phyloP scores from a whole-genome alignment of 116 monocot genomes.

The Cymodocea nodosa region DNA sequence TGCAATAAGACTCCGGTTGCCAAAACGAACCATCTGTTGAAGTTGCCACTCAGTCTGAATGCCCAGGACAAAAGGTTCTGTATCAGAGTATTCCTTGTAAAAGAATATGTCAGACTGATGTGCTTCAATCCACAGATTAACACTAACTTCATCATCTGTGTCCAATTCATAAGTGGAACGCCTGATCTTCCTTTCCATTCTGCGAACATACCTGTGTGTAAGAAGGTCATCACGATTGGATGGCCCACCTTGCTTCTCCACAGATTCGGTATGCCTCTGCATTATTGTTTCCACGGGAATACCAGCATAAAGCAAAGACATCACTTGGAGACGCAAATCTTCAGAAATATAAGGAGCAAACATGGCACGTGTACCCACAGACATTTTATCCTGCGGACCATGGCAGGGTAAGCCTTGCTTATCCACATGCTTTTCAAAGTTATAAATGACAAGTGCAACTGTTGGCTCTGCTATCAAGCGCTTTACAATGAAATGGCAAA shows the following conservation, averaged over 20 bases:
- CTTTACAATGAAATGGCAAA: slow-evolving; percentile 97
- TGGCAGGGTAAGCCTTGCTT: slow-evolving; percentile 89
- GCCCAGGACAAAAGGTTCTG: slow-evolving; percentile 81
- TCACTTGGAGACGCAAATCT: slow-evolving; percentile 73
- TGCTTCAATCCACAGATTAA: slow-evolving; percentile 61
- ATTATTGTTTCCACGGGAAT: slow-evolving; percentile 97
- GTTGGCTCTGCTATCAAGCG: slow-evolving; percentile 86
- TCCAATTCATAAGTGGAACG: slow-evolving; percentile 79
- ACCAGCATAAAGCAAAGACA: slow-evolving; percentile 77
- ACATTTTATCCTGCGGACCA: slow-evolving; percentile 69
- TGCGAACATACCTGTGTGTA: slow-evolving; percentile 81
- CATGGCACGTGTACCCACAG: slow-evolving; percentile 84
- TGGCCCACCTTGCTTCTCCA: slow-evolving; percentile 84
- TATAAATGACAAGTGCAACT: slow-evolving; percentile 93
- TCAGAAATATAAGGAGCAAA: slow-evolving; percentile 96
- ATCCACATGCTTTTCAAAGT: slow-evolving; percentile 90
- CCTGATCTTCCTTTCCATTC: slow-evolving; percentile 94
- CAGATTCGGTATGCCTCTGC: slow-evolving; percentile 80
- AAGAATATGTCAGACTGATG: slow-evolving; percentile 64
- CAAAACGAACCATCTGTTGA: slow-evolving; percentile 87
- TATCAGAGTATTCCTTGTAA: slow-evolving; percentile 81
- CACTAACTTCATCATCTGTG: slow-evolving; percentile 60
- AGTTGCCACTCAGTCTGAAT: slow-evolving; percentile 98
- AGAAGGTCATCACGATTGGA: slow-evolving; percentile 93
- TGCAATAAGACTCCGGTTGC: slow-evolving; percentile 62